Evolutionary conservation across 768 basidiomycete species (phyloP), one percentile per base, ranked within the genome.

Genomic region (Russula virescens): DNA sequence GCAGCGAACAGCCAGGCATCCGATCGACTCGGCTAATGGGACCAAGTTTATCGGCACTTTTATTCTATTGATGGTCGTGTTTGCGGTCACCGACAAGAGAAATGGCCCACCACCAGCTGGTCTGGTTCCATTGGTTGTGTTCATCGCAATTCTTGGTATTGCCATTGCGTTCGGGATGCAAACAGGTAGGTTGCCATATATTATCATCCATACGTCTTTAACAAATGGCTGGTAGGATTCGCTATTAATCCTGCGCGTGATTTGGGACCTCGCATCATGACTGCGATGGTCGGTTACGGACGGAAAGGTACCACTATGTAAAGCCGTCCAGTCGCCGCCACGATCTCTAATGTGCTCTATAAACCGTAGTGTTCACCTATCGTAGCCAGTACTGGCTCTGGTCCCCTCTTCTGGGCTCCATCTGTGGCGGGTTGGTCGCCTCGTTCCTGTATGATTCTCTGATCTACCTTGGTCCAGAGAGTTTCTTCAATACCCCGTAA

Each of bases 231-330:
- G 2, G 7, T 62, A 80, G 84, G 81, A 50, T 85, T 78, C 64
- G 83, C 86, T 6, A 73, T 88, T 55, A 88, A 88, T 66, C 87
- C 87, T 45, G 85, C 87, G 34, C 83, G 88, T 68, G 87, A 89
- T 73, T 74, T 89, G 31, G 87, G 88, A 6, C 87, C 87, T 1
- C 79, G 87, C 11, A 67, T 89, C 38, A 71, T 88, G 69, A 87
- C 85, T 1, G 79, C 86, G 5, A 87, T 88, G 83, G 86, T 79
- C 8, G 88, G 87, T n/a, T 89, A 87, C 66, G 87, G 87, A 23
- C 73, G 72, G 69, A 75, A 78, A 45, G 83, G 70, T 70, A 45
- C 21, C 13, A 46, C 16, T 35, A 28, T 47, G 40, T 5, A 42
- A 26, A 43, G 50, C 16, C 18, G 19, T 54, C 19, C 40, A 25